Evolutionary conservation across 2,329 filamentous ascomycete genomes (phyloP).

Genomic region (Sarocladium kiliense): DNA sequence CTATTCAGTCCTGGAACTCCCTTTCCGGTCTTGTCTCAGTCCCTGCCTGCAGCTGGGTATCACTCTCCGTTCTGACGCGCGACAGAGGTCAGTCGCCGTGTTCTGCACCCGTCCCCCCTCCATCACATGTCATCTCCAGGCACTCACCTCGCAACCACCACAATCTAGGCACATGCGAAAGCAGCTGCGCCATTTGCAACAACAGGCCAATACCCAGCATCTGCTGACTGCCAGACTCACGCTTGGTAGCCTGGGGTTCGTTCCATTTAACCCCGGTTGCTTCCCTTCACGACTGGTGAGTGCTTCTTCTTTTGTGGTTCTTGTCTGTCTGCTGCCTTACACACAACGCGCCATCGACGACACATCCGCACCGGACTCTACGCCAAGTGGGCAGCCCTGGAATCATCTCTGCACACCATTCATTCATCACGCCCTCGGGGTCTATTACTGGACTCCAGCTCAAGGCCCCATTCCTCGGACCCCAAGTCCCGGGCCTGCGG

Average conservation of each 20-base stretch:
- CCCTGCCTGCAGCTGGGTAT: background rate
- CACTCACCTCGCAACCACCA: background rate
- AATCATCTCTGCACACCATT: background rate
- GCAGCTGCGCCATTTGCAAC: background rate
- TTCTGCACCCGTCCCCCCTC: background rate
- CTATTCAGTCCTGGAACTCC: background rate
- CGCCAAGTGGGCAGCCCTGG: constrained; percentile 1
- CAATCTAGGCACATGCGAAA: background rate
- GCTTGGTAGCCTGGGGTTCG: background rate
- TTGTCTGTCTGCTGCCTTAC: background rate
- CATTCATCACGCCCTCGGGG: background rate
- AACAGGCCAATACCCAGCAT: background rate
- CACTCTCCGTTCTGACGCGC: background rate
- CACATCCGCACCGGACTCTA: background rate
- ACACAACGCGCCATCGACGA: background rate
- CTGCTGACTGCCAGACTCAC: background rate
- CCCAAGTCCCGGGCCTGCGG: background rate
- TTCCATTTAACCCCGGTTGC: background rate
- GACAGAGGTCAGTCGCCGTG: background rate
- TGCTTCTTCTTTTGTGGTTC: background rate
- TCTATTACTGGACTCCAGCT: background rate
- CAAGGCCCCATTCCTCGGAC: background rate
- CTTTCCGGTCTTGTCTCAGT: background rate
- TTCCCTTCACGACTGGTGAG: background rate
- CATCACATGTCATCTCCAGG: background rate